Evolutionary conservation across 179 eudicot species (phyloP).

Genomic region (Corrigiola litoralis): DNA sequence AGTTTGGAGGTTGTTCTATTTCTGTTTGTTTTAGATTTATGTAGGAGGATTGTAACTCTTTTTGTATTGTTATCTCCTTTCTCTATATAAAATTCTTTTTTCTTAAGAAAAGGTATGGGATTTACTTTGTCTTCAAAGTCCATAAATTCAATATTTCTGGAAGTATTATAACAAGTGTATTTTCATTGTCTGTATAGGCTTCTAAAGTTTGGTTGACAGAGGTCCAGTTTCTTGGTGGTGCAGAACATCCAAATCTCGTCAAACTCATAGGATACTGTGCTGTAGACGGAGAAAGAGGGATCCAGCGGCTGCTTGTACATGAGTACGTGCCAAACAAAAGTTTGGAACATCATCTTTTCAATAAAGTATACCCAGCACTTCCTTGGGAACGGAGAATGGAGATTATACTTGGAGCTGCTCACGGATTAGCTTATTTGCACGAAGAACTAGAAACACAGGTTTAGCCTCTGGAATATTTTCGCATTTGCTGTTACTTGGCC

Average conservation of each 20-base stretch:
- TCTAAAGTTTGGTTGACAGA: slow-evolving; percentile 95
- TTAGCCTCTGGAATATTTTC: neutral
- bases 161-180: too few species aligned
- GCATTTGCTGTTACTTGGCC: neutral
- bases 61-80: too few species aligned
- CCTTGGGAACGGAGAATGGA: slow-evolving; percentile 69
- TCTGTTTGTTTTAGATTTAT: too few species aligned
- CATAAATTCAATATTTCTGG: too few species aligned
- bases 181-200: too few species aligned
- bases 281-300: slow-evolving; percentile 73
- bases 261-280: slow-evolving; percentile 82
- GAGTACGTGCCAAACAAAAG: slow-evolving; percentile 79
- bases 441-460: slow-evolving; percentile 80
- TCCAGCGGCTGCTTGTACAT: slow-evolving; percentile 74
- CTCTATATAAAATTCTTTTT: too few species aligned
- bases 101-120: too few species aligned
- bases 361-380: slow-evolving; percentile 38
- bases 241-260: slow-evolving; percentile 81
- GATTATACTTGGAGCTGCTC: slow-evolving; percentile 83
- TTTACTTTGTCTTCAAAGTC: too few species aligned
- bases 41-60: too few species aligned
- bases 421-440: slow-evolving; percentile 79
- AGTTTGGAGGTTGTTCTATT: too few species aligned
- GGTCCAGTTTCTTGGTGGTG: slow-evolving; percentile 80
- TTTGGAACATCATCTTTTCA: slow-evolving; percentile 85